Percentiles rank a stretch among this genome's conserved stretches.
Conservation (phyloP, 2,329 filamentous ascomycete genomes). For the Monosporascus sp. region DNA sequence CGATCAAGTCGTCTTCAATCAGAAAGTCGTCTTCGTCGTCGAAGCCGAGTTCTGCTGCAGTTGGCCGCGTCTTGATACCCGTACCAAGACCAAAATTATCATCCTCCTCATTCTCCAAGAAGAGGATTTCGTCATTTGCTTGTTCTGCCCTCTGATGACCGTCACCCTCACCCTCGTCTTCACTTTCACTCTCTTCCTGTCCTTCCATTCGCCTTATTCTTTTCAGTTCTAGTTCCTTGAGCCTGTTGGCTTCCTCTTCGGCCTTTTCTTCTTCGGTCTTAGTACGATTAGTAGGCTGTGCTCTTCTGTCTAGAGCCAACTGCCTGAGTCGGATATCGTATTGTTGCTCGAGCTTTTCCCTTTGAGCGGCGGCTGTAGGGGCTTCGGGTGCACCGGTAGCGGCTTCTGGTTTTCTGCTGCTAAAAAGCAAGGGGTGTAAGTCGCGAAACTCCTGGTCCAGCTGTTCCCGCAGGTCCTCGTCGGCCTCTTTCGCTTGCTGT, state of each 20-base stretch:
- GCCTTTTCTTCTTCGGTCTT: slow-evolving; percentile 87
- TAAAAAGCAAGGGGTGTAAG: slow-evolving; percentile 65
- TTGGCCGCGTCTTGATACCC: slow-evolving; percentile 52
- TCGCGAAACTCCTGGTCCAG: slow-evolving; percentile 78
- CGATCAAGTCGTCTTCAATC: slow-evolving; percentile 82
- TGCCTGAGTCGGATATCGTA: slow-evolving; percentile 83
- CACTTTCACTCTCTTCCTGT: slow-evolving; percentile 44
- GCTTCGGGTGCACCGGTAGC: slow-evolving; percentile 18
- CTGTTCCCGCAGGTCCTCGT: slow-evolving; percentile 78
- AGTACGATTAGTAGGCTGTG: slow-evolving; percentile 78
- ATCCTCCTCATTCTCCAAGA: slow-evolving; percentile 38
- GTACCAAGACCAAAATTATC: slow-evolving; percentile 56
- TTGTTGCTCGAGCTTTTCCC: slow-evolving; percentile 69
- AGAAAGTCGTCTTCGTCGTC: slow-evolving; percentile 94
- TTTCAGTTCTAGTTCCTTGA: slow-evolving; percentile 79
- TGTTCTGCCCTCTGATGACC: slow-evolving; percentile 25
- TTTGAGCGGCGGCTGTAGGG: slow-evolving; percentile 50
- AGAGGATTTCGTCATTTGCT: slow-evolving; percentile 9
- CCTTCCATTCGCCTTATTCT: slow-evolving; percentile 83
- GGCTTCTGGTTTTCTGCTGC: slow-evolving; percentile 34
- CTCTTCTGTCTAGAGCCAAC: slow-evolving; percentile 76
- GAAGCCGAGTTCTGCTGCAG: slow-evolving; percentile 61
- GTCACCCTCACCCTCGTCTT: slow-evolving; percentile 28
- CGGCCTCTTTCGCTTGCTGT: slow-evolving; percentile 86
- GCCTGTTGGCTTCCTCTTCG: slow-evolving; percentile 67